Percentiles rank a stretch among this genome's conserved stretches.
phyloP scores from a whole-genome alignment of 1,139 yeast genomes.

The Geotrichum reessii region DNA sequence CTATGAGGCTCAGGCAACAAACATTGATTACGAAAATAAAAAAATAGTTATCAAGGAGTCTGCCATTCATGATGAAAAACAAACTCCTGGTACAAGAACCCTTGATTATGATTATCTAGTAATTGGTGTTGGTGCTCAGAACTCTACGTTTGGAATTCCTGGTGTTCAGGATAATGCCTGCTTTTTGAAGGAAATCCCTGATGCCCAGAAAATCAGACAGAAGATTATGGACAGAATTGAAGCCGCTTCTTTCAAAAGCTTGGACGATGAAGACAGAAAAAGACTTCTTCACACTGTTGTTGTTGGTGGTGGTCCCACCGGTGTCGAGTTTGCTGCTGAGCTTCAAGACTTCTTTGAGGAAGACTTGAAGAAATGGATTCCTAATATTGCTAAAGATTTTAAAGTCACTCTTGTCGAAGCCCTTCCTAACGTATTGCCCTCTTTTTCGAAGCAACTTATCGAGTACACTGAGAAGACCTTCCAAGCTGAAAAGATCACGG shows the following conservation, averaged over 20 bases:
- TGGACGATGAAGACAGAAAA: conserved; percentile 71
- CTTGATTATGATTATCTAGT: conserved; percentile 70
- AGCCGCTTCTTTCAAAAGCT: conserved; percentile 71
- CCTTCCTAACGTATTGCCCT: conserved; percentile 80
- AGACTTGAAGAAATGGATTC: conserved; percentile 84
- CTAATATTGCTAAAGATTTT: conserved; percentile 74
- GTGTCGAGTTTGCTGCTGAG: conserved; percentile 95
- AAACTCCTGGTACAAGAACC: conserved; percentile 9
- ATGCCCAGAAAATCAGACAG: conserved; percentile 69
- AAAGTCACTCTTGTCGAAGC: conserved; percentile 86
- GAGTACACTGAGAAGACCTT: conserved; percentile 80
- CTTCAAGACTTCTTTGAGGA: conserved; percentile 89
- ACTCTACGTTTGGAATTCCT: conserved; percentile 87
- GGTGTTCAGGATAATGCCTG: conserved; percentile 86
- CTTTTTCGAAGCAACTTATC: conserved; percentile 78
- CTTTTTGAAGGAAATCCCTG: conserved; percentile 81
- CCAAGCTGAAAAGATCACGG: conserved; percentile 69
- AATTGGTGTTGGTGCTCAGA: conserved; percentile 88
- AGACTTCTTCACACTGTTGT: conserved; percentile 77
- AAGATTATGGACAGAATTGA: conserved; percentile 76
- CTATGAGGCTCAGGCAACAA: conserved; percentile 87
- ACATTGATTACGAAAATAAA: conserved; percentile 64
- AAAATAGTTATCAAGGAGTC: conserved; percentile 51
- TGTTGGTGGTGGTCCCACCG: conserved; percentile 96
- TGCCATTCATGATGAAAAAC: conserved; percentile 27